Base-by-base conservation (phyloP, 768 basidiomycete species). In the Brasilioporus rufonigricans region DNA sequence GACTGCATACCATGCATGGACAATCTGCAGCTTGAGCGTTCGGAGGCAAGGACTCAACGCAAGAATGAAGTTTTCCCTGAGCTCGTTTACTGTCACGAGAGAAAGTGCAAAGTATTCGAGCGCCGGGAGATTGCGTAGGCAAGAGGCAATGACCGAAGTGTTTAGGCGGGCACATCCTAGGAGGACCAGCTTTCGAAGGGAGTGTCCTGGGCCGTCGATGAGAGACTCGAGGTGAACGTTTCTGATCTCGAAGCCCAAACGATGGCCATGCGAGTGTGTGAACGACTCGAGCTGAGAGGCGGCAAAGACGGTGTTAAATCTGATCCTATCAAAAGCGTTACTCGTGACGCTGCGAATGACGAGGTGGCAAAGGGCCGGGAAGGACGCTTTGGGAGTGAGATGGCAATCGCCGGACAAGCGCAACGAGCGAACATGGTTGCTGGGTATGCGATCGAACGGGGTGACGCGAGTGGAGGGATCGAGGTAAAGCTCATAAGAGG, bases 101-200 rank as follows among this genome's bases (percentile, higher is more conserved):
- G 68, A 69, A 23, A 78, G 60, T 1, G 73, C 72, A 43, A 78
- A 65, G 50, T 73, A 72, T 49, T 72, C 67, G 23, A 77, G 62
- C 24, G 35, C 47, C 0, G 59, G 55, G 31, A 76, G 53, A 18
- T 47, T 53, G 27, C 57, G 56, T 8, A 77, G 51, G 44, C 68
- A 74, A 16, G 62, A 53, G 16, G 69, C 59, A 23, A 77, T 57
- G 10, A 49, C 59, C 13, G 59, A 44, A 24, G 66, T 71, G 9
- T 70, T 66, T 9, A 77, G 59, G 5, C 69, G 65, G 47, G 54
- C 68, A 55, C 74, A 72, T 11, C 65, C 69, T 12, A 77, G 65
- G 12, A 76, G 66, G 45, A 73, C 68, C 12, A 78, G 59, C 55
- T 61, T 70, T 31, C 65, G 65, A 48, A 77, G 62, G 21, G 44